Percentiles rank a stretch among this genome's conserved stretches.
phyloP scores from a whole-genome alignment of 768 basidiomycete species.

The Amanita pallidorosea region DNA sequence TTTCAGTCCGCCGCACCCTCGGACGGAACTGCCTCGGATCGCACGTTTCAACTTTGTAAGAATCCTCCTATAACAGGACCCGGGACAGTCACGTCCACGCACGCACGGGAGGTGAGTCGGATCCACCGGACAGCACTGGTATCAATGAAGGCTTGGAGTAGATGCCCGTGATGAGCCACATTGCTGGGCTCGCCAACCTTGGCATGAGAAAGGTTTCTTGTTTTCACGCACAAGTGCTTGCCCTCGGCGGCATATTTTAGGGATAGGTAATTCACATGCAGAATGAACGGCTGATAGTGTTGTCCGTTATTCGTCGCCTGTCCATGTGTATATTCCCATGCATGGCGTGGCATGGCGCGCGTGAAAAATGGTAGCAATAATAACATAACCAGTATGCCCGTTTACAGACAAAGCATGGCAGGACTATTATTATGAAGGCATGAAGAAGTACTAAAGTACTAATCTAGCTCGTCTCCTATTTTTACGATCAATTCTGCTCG shows the following conservation, averaged over 20 bases:
- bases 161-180: not conserved
- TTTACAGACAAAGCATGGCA: not conserved
- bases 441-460: not conserved
- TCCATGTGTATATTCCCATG: no score
- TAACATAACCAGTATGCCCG: not conserved
- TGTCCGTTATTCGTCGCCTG: no score
- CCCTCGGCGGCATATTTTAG: no score
- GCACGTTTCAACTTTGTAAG: not conserved
- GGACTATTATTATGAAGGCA: not conserved
- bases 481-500: not conserved
- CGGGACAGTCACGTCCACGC: conserved; percentile 1
- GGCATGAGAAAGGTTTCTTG: not conserved
- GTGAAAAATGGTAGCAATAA: not conserved
- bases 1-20: not conserved
- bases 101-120: no score
- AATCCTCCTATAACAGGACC: not conserved
- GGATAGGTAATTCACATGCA: no score
- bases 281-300: no score
- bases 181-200: not conserved
- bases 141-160: not conserved
- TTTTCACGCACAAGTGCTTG: no score
- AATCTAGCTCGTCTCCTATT: not conserved
- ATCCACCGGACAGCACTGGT: no score
- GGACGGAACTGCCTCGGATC: not conserved
- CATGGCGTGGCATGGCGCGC: no score